Conservation (phyloP, 2,329 filamentous ascomycete species). For the Anisogramma anomala region DNA sequence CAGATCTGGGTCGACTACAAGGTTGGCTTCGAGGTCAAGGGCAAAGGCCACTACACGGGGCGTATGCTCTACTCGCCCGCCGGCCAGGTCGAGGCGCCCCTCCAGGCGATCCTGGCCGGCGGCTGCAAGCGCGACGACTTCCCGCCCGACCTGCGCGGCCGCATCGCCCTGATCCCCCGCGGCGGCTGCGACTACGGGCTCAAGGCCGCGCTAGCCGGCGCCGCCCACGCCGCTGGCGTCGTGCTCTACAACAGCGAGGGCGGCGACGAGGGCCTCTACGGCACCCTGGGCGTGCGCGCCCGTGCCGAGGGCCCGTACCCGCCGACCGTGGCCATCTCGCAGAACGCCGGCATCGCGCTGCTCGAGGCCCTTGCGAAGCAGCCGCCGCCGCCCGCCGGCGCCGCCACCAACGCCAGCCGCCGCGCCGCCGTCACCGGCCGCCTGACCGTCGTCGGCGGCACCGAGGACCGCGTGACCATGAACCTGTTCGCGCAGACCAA, state of each 20-base stretch:
- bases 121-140: slow-evolving; percentile 32
- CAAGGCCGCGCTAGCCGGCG: slow-evolving; percentile 33
- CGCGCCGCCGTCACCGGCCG: slow-evolving; percentile 19
- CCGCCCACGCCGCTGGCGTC: slow-evolving; percentile 31
- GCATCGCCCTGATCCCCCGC: slow-evolving; percentile 34
- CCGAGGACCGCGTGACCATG: slow-evolving; percentile 26
- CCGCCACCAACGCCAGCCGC: background rate
- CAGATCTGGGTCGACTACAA: background rate
- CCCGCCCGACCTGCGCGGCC: slow-evolving; percentile 30
- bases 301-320: slow-evolving; percentile 1
- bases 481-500: slow-evolving; percentile 35
- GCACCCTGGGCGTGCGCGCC: slow-evolving; percentile 20
- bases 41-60: background rate
- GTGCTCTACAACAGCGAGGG: slow-evolving; percentile 43
- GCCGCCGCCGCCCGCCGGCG: slow-evolving; percentile 19
- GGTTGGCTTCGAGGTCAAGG: background rate
- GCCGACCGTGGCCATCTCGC: slow-evolving; percentile 1
- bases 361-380: background rate
- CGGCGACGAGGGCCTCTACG: slow-evolving; percentile 29
- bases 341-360: slow-evolving; percentile 14
- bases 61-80: slow-evolving; percentile 8
- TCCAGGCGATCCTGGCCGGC: slow-evolving; percentile 25
- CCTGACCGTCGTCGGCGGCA: slow-evolving; percentile 25
- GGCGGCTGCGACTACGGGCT: slow-evolving; percentile 31
- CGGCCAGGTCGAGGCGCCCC: slow-evolving; percentile 26